Conservation (phyloP, 192 early-diverging fungal species). For the Umbelopsis sp. region DNA sequence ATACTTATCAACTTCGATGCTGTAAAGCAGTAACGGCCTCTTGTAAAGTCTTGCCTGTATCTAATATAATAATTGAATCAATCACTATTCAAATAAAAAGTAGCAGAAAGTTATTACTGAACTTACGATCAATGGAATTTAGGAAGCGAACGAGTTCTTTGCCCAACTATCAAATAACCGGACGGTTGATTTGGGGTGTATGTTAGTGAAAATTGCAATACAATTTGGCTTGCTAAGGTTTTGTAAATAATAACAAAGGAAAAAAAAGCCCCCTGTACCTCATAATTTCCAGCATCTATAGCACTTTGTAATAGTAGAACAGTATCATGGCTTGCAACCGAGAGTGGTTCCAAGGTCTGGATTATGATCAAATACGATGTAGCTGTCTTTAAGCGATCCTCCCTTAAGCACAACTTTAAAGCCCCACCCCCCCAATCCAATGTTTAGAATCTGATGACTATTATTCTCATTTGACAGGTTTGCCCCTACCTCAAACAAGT, state of each 20-base stretch:
- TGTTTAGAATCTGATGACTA: not conserved
- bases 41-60: slow-evolving; percentile 47
- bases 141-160: slow-evolving; percentile 81
- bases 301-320: slow-evolving; percentile 73
- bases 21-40: slow-evolving; percentile 39
- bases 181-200: not conserved
- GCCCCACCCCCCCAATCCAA: slow-evolving; percentile 3
- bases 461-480: not conserved
- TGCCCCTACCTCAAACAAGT: slow-evolving; percentile 75
- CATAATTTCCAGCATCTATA: slow-evolving; percentile 75
- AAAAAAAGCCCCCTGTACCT: slow-evolving; percentile 45
- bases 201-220: slow-evolving; percentile 9
- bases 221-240: slow-evolving; percentile 4
- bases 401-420: slow-evolving; percentile 66
- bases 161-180: slow-evolving; percentile 49
- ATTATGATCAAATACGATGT: slow-evolving; percentile 91
- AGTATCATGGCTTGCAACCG: slow-evolving; percentile 64
- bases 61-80: slow-evolving; percentile 22
- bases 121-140: slow-evolving; percentile 74
- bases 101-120: not conserved
- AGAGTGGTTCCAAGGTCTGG: slow-evolving; percentile 83
- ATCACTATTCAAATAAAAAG: not conserved
- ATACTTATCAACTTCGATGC: too few species aligned
- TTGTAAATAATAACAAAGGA: not conserved
- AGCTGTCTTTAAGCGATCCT: slow-evolving; percentile 75